These are phyloP conservation scores for Amaranthus palmeri DNA, from an alignment of 148 eudicot species.

Conservation along the genomic window DNA sequence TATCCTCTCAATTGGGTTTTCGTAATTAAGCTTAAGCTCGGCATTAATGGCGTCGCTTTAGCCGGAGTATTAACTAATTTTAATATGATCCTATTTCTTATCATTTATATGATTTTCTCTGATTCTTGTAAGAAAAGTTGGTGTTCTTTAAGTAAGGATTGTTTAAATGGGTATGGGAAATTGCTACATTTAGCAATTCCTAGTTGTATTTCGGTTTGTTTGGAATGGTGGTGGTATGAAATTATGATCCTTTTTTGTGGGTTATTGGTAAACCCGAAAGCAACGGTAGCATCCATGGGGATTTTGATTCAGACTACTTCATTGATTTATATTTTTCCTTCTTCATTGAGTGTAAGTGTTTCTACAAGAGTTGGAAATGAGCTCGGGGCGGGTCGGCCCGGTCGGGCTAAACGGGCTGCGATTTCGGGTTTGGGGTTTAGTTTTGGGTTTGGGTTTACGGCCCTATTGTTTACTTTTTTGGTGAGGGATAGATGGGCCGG, in stretches of 20 bases:
- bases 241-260: constrained; percentile 78
- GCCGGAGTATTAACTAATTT: constrained; percentile 37
- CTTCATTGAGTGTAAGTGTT: constrained; percentile 55
- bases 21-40: constrained; percentile 28
- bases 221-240: constrained; percentile 98
- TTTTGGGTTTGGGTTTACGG: constrained; percentile 46
- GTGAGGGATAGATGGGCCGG: constrained; percentile 57
- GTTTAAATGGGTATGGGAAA: constrained; percentile 18
- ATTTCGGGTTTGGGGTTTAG: constrained; percentile 48
- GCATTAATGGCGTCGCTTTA: constrained; percentile 40
- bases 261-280: constrained; percentile 43
- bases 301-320: constrained; percentile 69
- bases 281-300: constrained; percentile 73
- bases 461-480: constrained; percentile 36
- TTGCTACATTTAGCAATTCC: constrained; percentile 43
- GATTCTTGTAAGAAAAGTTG: constrained; percentile 24
- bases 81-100: constrained; percentile 27
- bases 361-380: constrained; percentile 76
- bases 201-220: constrained; percentile 74
- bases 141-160: constrained; percentile 2
- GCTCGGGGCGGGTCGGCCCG: constrained; percentile 52
- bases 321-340: constrained; percentile 71
- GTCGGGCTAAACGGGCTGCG: constrained; percentile 55
- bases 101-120: constrained; percentile 25
- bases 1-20: constrained; percentile 41